phyloP scores from a whole-genome alignment of 1,284 basidiomycete genomes.

The Cryptococcus maquisensis region DNA sequence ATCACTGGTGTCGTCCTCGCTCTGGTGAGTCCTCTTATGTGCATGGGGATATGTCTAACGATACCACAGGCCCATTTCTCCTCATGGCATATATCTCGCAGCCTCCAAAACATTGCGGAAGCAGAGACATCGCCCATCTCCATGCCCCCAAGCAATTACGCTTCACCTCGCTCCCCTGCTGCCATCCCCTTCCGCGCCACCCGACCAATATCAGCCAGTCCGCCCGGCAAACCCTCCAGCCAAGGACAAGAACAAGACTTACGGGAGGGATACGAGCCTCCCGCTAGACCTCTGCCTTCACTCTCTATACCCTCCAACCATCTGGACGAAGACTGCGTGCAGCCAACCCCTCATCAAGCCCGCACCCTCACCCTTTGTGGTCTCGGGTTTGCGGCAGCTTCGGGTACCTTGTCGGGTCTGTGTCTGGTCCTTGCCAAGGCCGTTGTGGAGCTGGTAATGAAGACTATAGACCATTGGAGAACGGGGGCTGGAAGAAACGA shows the following conservation, averaged over 20 bases:
- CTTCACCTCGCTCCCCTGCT: conserved; percentile 27
- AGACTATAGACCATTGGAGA: conserved; percentile 59
- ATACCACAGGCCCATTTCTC: neutral
- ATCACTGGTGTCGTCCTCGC: conserved; percentile 61
- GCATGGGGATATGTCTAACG: neutral
- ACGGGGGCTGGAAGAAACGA: conserved; percentile 67
- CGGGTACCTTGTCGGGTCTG: conserved; percentile 89
- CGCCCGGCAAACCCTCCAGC: neutral
- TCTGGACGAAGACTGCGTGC: no score
- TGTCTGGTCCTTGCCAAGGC: conserved; percentile 92
- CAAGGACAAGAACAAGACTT: neutral
- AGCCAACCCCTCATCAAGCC: conserved; percentile 43
- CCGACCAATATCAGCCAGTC: conserved; percentile 11
- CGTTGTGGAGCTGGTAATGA: conserved; percentile 80
- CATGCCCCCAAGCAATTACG: conserved; percentile 31
- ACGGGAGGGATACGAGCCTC: neutral
- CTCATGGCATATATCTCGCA: neutral
- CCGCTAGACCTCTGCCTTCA: neutral
- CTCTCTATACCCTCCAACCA: neutral
- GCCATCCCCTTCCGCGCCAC: conserved; percentile 32
- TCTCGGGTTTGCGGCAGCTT: conserved; percentile 81
- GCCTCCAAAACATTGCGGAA: neutral
- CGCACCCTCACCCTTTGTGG: conserved; percentile 67
- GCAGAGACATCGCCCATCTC: conserved; percentile 19
- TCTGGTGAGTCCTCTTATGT: conserved; percentile 55